Conservation (phyloP, 352 stramenopile genomes). For the Albugo laibachii region DNA sequence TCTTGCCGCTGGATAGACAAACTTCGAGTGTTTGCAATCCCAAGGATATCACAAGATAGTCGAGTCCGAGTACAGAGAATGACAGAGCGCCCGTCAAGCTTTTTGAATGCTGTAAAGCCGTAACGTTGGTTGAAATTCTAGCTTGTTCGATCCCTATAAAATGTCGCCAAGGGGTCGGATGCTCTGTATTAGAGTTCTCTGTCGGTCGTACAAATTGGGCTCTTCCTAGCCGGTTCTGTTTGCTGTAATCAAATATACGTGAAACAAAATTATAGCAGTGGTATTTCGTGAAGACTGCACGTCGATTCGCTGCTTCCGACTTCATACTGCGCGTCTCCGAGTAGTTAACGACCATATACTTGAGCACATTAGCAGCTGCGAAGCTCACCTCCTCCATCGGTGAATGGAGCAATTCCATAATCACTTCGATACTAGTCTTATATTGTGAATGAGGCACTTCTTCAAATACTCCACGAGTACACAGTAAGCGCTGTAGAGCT, state of each 20-base stretch:
- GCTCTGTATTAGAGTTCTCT: too few species aligned
- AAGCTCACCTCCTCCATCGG: slow-evolving; percentile 74
- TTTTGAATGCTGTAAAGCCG: too few species aligned
- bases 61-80: slow-evolving; percentile 58
- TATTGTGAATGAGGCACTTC: slow-evolving; percentile 77
- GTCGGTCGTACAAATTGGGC: slow-evolving; percentile 6
- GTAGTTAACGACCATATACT: slow-evolving; percentile 83
- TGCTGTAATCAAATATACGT: slow-evolving; percentile 57
- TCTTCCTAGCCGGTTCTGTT: slow-evolving; percentile 47
- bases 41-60: slow-evolving; percentile 60
- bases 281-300: slow-evolving; percentile 70
- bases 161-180: too few species aligned
- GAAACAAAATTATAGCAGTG: slow-evolving; percentile 65
- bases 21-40: slow-evolving; percentile 69
- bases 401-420: slow-evolving; percentile 75
- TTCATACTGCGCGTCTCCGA: slow-evolving; percentile 74
- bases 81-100: slow-evolving; percentile 63
- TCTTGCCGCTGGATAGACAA: slow-evolving; percentile 71
- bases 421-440: slow-evolving; percentile 62
- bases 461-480: slow-evolving; percentile 65
- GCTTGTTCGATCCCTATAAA: not conserved
- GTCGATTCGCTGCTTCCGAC: slow-evolving; percentile 64
- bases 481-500: slow-evolving; percentile 62
- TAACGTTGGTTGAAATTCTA: not conserved
- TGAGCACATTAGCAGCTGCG: slow-evolving; percentile 58